Percentiles rank a stretch among this genome's conserved stretches.
phyloP scores from a whole-genome alignment of 139 green algal species.

The Closterium sp. region DNA sequence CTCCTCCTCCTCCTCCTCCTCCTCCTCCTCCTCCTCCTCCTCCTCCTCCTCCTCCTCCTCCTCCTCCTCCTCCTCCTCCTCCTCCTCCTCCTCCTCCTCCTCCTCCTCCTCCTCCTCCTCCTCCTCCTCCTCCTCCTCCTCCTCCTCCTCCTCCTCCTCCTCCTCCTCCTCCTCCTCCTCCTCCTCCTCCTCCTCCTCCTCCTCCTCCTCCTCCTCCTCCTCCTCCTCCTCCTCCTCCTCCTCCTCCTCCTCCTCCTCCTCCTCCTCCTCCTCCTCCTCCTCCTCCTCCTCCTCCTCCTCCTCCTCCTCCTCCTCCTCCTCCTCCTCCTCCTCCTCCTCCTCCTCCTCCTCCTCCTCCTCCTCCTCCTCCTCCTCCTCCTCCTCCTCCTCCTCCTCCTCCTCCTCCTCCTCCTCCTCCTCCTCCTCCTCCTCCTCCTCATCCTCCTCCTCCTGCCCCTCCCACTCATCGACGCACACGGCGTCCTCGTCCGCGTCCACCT shows the following conservation, averaged over 20 bases:
- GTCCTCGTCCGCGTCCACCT: too few species aligned
- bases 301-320: neutral
- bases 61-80: too few species aligned
- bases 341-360: constrained; percentile 2
- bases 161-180: neutral
- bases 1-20: too few species aligned
- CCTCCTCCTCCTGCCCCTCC: too few species aligned
- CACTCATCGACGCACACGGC: too few species aligned
- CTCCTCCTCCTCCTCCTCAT: too few species aligned
- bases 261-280: neutral
- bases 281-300: too few species aligned
- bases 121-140: too few species aligned
- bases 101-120: neutral
- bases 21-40: too few species aligned
- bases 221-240: neutral
- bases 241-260: neutral
- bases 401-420: constrained; percentile 2
- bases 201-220: neutral
- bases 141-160: neutral
- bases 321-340: neutral
- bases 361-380: constrained; percentile 2
- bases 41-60: too few species aligned
- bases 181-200: too few species aligned
- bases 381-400: constrained; percentile 1
- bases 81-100: neutral